phyloP scores from a whole-genome alignment of 1,284 basidiomycete genomes.

The Boletus hoseneyae region DNA sequence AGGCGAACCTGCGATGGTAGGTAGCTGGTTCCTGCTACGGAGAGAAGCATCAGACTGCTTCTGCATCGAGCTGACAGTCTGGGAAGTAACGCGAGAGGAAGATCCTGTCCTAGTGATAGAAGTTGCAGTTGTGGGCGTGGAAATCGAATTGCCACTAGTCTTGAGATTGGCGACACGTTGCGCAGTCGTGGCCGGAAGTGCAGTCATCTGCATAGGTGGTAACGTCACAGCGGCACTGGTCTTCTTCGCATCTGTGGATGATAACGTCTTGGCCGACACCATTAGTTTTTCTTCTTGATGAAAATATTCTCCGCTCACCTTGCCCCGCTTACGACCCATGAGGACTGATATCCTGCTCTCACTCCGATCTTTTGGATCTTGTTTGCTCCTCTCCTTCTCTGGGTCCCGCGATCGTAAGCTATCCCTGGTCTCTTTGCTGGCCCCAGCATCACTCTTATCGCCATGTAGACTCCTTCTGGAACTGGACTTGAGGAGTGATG shows the following conservation, averaged over 20 bases:
- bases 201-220: constrained; percentile 86
- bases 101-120: constrained; percentile 43
- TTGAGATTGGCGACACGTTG: constrained; percentile 78
- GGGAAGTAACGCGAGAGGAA: constrained; percentile 64
- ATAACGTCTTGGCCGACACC: constrained; percentile 62
- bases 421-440: constrained; percentile 46
- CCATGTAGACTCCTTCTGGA: constrained; percentile 77
- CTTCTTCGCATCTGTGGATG: constrained; percentile 77
- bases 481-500: constrained; percentile 79
- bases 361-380: constrained; percentile 78
- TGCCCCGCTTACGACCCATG: constrained; percentile 88
- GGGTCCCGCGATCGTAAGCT: constrained; percentile 42
- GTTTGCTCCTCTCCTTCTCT: constrained; percentile 63
- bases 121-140: constrained; percentile 37
- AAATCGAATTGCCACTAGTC: constrained; percentile 45
- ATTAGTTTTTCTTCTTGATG: constrained; percentile 17
- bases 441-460: constrained; percentile 58
- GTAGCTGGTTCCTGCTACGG: constrained; percentile 70
- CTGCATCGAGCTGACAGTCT: constrained; percentile 76
- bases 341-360: constrained; percentile 84
- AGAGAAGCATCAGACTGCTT: constrained; percentile 79
- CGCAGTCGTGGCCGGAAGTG: constrained; percentile 73
- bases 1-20: constrained; percentile 88
- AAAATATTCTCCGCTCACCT: constrained; percentile 52
- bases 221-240: constrained; percentile 61